A percentile compares a stretch with the other conserved stretches of the same genome.
These are phyloP conservation scores for Microbotryomycetes sp. DNA, from an alignment of 1,284 basidiomycete species.

Conservation along the genomic window DNA sequence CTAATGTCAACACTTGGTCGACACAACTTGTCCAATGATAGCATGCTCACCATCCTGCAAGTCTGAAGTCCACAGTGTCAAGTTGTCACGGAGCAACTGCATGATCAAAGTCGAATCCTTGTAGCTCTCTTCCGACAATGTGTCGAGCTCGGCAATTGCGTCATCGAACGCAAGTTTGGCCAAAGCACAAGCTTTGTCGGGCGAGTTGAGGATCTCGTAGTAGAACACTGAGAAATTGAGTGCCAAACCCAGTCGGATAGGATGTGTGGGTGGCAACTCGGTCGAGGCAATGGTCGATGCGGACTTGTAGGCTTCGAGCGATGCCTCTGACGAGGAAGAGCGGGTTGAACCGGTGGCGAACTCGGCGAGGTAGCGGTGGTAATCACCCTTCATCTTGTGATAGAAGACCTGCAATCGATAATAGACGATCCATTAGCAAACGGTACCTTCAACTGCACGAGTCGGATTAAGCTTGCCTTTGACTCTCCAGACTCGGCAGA, in stretches of 20 bases:
- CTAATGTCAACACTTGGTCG: not conserved
- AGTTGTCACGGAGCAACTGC: constrained; percentile 46
- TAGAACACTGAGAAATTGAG: constrained; percentile 51
- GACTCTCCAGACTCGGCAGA: constrained; percentile 41
- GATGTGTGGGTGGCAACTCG: constrained; percentile 47
- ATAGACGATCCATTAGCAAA: not conserved
- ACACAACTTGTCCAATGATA: not conserved
- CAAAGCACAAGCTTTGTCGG: constrained; percentile 46
- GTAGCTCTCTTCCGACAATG: constrained; percentile 48
- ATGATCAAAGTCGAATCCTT: constrained; percentile 44
- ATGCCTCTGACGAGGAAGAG: constrained; percentile 37
- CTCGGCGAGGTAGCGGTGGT: constrained; percentile 50
- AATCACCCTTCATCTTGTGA: constrained; percentile 48
- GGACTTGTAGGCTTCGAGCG: constrained; percentile 47
- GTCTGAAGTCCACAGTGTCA: constrained; percentile 44
- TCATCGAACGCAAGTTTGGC: constrained; percentile 50
- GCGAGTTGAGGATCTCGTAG: constrained; percentile 49
- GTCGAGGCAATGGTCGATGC: constrained; percentile 46
- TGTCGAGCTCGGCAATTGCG: constrained; percentile 49
- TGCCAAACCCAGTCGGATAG: constrained; percentile 47
- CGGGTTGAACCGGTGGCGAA: constrained; percentile 45
- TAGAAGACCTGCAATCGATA: constrained; percentile 37
- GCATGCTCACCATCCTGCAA: constrained; percentile 19
- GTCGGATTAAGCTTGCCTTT: constrained; percentile 16
- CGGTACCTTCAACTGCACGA: not conserved